Conservation (phyloP, 495 filamentous ascomycete species). For the Xylaria intraflava region DNA sequence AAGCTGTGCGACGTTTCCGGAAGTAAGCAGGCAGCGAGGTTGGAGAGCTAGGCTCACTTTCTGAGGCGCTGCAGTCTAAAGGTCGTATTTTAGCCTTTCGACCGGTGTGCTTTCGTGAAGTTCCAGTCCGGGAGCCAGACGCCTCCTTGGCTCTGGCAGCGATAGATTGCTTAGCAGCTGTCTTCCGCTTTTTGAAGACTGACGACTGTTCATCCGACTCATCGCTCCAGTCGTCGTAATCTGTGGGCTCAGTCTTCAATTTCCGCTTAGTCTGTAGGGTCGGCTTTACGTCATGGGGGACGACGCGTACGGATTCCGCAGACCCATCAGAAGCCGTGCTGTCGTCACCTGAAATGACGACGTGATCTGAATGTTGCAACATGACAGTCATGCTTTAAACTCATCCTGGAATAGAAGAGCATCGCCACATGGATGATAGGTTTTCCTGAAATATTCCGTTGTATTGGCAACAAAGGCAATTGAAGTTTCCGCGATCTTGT, state of each 20-base stretch:
- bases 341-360: constrained; percentile 24
- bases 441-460: neutral
- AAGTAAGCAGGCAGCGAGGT: constrained; percentile 40
- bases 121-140: constrained; percentile 1
- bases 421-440: neutral
- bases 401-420: neutral
- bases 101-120: constrained; percentile 4
- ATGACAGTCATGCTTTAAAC: constrained; percentile 5
- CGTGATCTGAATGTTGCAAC: constrained; percentile 9
- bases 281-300: neutral
- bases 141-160: constrained; percentile 10
- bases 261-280: constrained; percentile 17
- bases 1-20: constrained; percentile 46
- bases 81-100: constrained; percentile 2
- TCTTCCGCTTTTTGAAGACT: constrained; percentile 21
- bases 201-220: constrained; percentile 13
- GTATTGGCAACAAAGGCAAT: neutral
- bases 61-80: constrained; percentile 16
- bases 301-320: neutral
- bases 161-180: constrained; percentile 3
- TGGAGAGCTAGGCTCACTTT: constrained; percentile 9
- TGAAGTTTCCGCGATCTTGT: too few relatives aligned
- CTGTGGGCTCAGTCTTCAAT: constrained; percentile 1
- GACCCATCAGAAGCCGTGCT: constrained; percentile 18
- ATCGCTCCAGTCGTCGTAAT: constrained; percentile 18